Conservation (phyloP, 2,329 filamentous ascomycete genomes). For the Pseudopyrenochaeta lycopersici region DNA sequence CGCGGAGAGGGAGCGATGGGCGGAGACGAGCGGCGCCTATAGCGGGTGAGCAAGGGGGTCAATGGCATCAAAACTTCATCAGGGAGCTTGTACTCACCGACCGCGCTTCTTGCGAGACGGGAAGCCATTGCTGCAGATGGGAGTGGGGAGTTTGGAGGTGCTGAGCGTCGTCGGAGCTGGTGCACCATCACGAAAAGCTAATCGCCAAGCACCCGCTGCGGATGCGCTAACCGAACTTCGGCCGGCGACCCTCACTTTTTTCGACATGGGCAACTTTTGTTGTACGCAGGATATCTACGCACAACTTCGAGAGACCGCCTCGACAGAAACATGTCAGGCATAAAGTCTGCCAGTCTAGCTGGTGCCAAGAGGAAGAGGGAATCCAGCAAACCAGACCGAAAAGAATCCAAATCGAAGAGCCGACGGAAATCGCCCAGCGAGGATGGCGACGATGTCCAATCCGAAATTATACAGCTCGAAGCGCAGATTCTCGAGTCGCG, state of each 20-base stretch:
- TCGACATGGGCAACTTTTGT: conserved; percentile 18
- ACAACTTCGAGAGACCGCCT: background rate
- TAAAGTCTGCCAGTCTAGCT: conserved; percentile 32
- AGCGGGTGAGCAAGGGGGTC: conserved; percentile 44
- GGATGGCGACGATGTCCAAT: conserved; percentile 61
- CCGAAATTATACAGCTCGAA: conserved; percentile 78
- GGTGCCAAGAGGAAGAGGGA: conserved; percentile 57
- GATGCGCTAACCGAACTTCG: conserved; percentile 36
- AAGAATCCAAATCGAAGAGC: conserved; percentile 51
- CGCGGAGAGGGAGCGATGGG: conserved; percentile 74
- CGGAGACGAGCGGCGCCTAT: conserved; percentile 91
- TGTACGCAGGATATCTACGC: background rate
- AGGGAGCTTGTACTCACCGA: conserved; percentile 72
- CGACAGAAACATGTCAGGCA: conserved; percentile 46
- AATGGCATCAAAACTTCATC: conserved; percentile 51
- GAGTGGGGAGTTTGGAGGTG: conserved; percentile 49
- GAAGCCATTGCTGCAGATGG: conserved; percentile 85
- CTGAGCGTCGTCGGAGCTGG: conserved; percentile 33
- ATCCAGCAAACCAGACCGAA: conserved; percentile 42
- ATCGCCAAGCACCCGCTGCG: conserved; percentile 25
- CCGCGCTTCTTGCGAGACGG: conserved; percentile 92
- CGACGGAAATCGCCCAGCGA: conserved; percentile 40
- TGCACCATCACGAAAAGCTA: background rate
- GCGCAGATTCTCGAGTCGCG: conserved; percentile 83
- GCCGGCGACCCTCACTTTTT: conserved; percentile 33